Evolutionary conservation across 805 yeast species (phyloP), one percentile per base, ranked within the genome.

Genomic region (Ogataea glucozyma): DNA sequence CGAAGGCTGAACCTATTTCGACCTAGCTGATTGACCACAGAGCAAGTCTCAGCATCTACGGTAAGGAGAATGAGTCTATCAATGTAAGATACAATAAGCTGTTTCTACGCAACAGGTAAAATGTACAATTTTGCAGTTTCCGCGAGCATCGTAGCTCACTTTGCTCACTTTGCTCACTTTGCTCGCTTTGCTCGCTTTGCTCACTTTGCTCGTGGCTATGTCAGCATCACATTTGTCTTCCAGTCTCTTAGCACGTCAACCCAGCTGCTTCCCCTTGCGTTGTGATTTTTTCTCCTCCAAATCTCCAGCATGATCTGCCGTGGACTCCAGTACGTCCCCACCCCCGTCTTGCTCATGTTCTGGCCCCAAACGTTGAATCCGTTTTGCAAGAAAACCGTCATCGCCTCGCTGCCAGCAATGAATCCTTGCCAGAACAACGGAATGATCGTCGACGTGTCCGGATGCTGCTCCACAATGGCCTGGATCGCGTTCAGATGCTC

Each of bases 361-460:
- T 78, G 79, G 9, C 81, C 82, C 95, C 95, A 88, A 44, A 72
- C 69, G 56, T 79, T 81, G 64, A 78, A 87, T 31, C 88, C 82
- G 46, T 72, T 65, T 50, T 85, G 91, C 26, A 82, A 62, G 26
- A 69, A 70, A 1, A 62, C 53, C 5, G 82, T 77, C 46, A 77
- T 74, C 9, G 89, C 83, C 48, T 85, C 88, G 55, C 93, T 83
- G 0, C 95, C 96, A 1, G 91, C 89, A 32, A 88, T 83, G 52
- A 88, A 88, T 0, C 93, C 95, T 57, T 85, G 91, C 93, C 96
- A 88, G 53, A 87, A 80, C 24, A 87, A 66, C 4, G 97, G 96
- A 26, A 83, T 78, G 38, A 79, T 79, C 16, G 83, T 75, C 3
- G 62, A 58, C 1, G 83, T 79, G 19, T 77, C 80, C 16, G 72